Evolutionary conservation across 139 green algal genomes (phyloP).

Genomic region (Coelastrella sp.): DNA sequence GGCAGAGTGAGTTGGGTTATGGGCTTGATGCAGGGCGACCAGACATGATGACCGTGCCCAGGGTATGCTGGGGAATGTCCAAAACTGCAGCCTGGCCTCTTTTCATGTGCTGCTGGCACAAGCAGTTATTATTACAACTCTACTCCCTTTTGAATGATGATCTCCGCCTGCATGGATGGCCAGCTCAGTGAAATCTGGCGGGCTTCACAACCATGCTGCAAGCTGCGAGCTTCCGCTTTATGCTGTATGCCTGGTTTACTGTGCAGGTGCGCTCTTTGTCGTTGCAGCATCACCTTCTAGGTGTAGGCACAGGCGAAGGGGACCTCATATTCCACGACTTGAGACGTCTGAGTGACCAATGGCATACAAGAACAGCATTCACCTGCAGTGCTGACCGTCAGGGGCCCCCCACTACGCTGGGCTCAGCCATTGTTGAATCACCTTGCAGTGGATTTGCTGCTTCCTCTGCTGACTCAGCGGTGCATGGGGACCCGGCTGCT

Average conservation of each 20-base stretch:
- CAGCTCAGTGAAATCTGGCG: too few relatives aligned
- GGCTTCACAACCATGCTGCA: not conserved
- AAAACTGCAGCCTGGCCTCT: not conserved
- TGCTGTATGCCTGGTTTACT: not conserved
- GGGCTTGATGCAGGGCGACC: not conserved
- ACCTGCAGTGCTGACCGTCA: too few relatives aligned
- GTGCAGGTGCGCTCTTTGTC: conserved; percentile 34
- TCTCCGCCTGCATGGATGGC: too few relatives aligned
- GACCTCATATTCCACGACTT: conserved; percentile 13
- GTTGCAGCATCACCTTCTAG: conserved; percentile 30
- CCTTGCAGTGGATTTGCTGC: not conserved
- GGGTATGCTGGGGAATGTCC: not conserved
- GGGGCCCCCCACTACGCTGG: not conserved
- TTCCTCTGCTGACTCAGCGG: not conserved
- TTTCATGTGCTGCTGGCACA: not conserved
- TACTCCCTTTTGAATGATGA: too few relatives aligned
- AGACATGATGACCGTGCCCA: not conserved
- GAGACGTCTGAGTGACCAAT: not conserved
- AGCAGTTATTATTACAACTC: not conserved
- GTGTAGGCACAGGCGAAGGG: not conserved
- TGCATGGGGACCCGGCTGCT: not conserved
- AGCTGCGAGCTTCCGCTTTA: not conserved
- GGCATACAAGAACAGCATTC: not conserved
- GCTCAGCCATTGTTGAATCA: not conserved
- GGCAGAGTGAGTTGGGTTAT: not conserved